These are phyloP conservation scores for Nemania serpens DNA, from an alignment of 2,329 filamentous ascomycete genomes.

Conservation along the genomic window DNA sequence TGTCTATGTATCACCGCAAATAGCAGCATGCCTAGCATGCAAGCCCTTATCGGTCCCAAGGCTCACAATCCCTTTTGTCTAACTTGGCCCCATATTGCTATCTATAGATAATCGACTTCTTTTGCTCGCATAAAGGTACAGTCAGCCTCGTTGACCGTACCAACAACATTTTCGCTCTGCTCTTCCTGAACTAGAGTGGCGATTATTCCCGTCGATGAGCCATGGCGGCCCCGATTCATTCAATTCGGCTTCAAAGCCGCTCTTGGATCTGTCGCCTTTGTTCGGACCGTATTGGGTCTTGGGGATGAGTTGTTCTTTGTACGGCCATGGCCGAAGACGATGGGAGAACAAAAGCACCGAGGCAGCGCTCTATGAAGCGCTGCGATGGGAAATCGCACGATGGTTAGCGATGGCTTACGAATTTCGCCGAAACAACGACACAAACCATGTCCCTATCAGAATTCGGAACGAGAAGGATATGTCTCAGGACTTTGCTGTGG, in stretches of 20 bases:
- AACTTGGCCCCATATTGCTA: neutral
- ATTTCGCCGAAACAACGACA: slow-evolving; percentile 29
- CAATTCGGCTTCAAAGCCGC: slow-evolving; percentile 34
- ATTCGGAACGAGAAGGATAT: slow-evolving; percentile 30
- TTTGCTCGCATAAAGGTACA: neutral
- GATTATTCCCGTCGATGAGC: slow-evolving; percentile 16
- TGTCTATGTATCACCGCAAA: slow-evolving; percentile 5
- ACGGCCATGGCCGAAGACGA: slow-evolving; percentile 24
- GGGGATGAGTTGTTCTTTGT: slow-evolving; percentile 35
- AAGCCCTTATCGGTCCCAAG: slow-evolving; percentile 10
- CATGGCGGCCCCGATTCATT: slow-evolving; percentile 32
- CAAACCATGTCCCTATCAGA: slow-evolving; percentile 26
- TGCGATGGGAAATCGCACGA: slow-evolving; percentile 16
- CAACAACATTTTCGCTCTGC: neutral
- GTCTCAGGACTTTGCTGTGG: slow-evolving; percentile 30
- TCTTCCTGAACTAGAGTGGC: slow-evolving; percentile 4
- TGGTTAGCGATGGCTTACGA: slow-evolving; percentile 26
- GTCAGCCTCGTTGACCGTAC: slow-evolving; percentile 9
- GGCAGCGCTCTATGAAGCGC: slow-evolving; percentile 11
- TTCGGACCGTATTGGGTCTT: slow-evolving; percentile 25
- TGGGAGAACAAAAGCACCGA: slow-evolving; percentile 29
- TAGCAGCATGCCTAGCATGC: neutral
- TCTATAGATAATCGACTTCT: neutral
- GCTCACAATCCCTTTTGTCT: neutral
- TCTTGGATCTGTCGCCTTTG: slow-evolving; percentile 34